These are phyloP conservation scores for Bassia scoparia DNA, from an alignment of 148 eudicot genomes.

Conservation along the genomic window DNA sequence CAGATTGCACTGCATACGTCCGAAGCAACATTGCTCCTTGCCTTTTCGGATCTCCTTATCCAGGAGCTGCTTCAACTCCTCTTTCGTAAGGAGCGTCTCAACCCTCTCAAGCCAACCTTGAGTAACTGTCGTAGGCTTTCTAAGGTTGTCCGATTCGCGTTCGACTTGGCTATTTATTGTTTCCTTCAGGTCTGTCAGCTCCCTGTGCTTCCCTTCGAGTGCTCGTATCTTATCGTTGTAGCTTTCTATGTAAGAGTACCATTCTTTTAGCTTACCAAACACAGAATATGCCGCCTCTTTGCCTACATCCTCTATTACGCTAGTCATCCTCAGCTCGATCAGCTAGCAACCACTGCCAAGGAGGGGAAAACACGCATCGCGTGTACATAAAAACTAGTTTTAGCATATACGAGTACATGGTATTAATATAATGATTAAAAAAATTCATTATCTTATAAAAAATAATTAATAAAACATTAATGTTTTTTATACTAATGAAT, in stretches of 20 bases:
- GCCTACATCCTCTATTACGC: too few species aligned
- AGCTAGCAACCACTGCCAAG: too few species aligned
- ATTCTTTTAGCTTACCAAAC: background rate
- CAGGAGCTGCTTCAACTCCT: background rate
- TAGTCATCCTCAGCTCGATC: too few species aligned
- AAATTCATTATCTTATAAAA: too few species aligned
- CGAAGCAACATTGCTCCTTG: conserved; percentile 1
- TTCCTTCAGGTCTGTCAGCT: background rate
- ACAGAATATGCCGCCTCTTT: too few species aligned
- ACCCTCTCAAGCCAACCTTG: background rate
- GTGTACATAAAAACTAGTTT: too few species aligned
- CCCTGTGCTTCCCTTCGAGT: background rate
- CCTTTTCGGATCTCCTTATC: background rate
- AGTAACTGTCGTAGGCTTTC: background rate
- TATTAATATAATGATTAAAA: too few species aligned
- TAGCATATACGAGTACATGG: too few species aligned
- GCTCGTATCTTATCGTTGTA: background rate
- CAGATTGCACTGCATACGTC: background rate
- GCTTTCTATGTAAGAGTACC: background rate
- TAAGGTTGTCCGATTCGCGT: background rate
- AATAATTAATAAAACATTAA: too few species aligned
- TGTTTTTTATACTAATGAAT: too few species aligned
- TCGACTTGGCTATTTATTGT: background rate
- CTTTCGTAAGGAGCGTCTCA: background rate
- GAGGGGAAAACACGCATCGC: too few species aligned